phyloP scores from a whole-genome alignment of 495 filamentous ascomycete genomes.

The Immersiella caudata region DNA sequence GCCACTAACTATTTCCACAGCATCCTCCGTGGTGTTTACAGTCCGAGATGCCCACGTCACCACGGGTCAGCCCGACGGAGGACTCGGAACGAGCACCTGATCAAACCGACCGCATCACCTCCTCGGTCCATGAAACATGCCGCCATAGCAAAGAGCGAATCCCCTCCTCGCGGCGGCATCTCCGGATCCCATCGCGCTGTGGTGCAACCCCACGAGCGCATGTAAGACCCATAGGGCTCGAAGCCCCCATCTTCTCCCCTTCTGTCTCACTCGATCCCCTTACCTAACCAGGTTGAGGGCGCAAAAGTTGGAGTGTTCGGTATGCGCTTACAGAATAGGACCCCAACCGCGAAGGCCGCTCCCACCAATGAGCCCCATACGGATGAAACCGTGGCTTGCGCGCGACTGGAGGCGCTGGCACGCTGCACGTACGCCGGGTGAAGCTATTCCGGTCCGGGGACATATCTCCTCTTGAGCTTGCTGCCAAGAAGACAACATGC shows the following conservation, averaged over 20 bases:
- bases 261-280: not conserved
- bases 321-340: not conserved
- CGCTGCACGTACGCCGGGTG: no score
- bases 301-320: not conserved
- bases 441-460: no score
- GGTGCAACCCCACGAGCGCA: not conserved
- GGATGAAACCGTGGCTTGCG: not conserved
- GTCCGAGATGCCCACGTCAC: not conserved
- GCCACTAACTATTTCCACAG: no score
- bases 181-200: not conserved
- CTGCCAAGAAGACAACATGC: no score
- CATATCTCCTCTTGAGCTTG: no score
- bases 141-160: not conserved
- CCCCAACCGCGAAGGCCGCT: not conserved
- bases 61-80: no score
- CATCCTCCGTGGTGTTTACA: not conserved
- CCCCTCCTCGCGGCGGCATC: not conserved
- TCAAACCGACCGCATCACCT: not conserved
- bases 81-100: not conserved
- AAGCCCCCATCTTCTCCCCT: not conserved
- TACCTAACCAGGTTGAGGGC: not conserved
- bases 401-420: no score
- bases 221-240: not conserved
- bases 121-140: not conserved
- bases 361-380: not conserved